These are phyloP conservation scores for Kregervanrija delftensis DNA, from an alignment of 805 yeast genomes.

Conservation along the genomic window DNA sequence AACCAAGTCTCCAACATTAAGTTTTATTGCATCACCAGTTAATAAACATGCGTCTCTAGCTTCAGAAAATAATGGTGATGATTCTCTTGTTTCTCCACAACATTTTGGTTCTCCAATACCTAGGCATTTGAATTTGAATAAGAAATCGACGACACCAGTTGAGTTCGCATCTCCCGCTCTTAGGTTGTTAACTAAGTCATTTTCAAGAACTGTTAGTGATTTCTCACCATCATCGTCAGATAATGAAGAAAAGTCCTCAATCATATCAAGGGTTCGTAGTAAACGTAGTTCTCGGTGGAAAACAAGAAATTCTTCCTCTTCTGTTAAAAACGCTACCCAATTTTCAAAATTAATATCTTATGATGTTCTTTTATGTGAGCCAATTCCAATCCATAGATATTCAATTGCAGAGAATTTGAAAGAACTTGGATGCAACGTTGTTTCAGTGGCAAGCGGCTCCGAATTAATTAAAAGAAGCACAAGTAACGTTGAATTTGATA, in stretches of 20 bases:
- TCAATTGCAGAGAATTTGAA: conserved; percentile 58
- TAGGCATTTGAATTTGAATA: conserved; percentile 8
- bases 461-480: conserved; percentile 78
- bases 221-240: conserved; percentile 60
- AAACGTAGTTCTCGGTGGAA: background rate
- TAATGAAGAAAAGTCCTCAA: conserved; percentile 51
- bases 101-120: background rate
- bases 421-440: conserved; percentile 71
- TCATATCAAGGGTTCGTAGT: conserved; percentile 44
- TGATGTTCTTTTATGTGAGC: conserved; percentile 79
- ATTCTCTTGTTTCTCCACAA: too few relatives aligned
- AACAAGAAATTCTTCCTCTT: conserved; percentile 1
- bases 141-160: too few relatives aligned
- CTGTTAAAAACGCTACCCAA: background rate
- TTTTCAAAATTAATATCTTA: conserved; percentile 21
- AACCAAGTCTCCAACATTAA: conserved; percentile 15
- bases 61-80: conserved; percentile 26
- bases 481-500: conserved; percentile 75
- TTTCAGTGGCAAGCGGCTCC: conserved; percentile 70
- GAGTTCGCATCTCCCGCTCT: conserved; percentile 17
- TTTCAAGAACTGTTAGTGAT: conserved; percentile 15
- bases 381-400: conserved; percentile 75
- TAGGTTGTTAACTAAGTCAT: conserved; percentile 19
- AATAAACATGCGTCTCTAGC: conserved; percentile 29
- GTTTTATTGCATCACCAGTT: conserved; percentile 21